Evolutionary conservation across 495 filamentous ascomycete genomes (phyloP), one percentile per base, ranked within the genome.

Genomic region (Trichocladium antarcticum): DNA sequence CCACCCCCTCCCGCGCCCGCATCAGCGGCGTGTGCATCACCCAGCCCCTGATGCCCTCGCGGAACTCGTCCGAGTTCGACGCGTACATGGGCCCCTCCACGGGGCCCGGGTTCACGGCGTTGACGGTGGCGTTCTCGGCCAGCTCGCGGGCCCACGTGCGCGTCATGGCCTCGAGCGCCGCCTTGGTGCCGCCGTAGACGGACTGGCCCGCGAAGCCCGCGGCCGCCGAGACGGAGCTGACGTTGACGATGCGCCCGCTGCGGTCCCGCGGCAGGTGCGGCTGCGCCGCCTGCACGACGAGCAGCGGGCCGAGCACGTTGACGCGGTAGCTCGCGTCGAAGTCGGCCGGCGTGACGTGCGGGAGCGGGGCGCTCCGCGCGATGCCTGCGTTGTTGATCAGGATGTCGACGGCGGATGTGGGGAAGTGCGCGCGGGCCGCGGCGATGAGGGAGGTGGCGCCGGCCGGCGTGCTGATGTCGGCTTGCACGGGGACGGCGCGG

Each of bases 151-250:
- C 71, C 89, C 89, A 96, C 1, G 85, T 88, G 8, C 89, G 74
- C 10, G 88, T 94, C 88, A 95, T 92, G n/a, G 83, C 77, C 53
- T 96, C 89, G 28, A 95, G 57, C 0, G 89, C 89, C 0, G 84
- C 88, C 65, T 96, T 96, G 54, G 83, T 90, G 3, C 87, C 88
- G 34, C 84, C 86, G 60, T 95, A 96, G 28, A 94, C 78, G 6
- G 76, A 76, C 64, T 92, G 85, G 6, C 72, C 75, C 2, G 70
- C 59, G 65, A 86, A 87, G 0, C 89, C 87, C 10, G 82, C 62
- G 4, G 73, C 74, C 1, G 83, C 75, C 5, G 81, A 76, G 7
- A 94, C 80, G 49, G 75, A 81, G 12, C 79, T 85, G 53, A 93
- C 60, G 63, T 87, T 93, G 48, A 95, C 55, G 57, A 94, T 81